phyloP scores from a whole-genome alignment of 805 yeast genomes.

The Metschnikowia kofuensis region DNA sequence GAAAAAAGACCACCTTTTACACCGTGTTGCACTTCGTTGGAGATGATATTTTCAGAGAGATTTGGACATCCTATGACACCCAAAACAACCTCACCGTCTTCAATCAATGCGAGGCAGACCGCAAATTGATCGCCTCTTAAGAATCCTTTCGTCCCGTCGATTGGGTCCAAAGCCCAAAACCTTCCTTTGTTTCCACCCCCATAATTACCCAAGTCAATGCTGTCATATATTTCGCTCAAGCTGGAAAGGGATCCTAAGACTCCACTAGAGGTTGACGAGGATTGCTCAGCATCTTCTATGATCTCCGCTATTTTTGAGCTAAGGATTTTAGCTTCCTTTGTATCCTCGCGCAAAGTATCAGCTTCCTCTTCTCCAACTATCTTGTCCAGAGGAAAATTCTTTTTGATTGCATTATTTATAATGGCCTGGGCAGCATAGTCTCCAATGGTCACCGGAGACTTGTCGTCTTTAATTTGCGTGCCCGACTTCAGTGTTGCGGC shows the following conservation, averaged over 20 bases:
- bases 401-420: conserved; percentile 75
- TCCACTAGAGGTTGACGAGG: conserved; percentile 31
- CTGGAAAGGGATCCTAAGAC: conserved; percentile 43
- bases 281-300: conserved; percentile 50
- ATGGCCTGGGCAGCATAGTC: conserved; percentile 96
- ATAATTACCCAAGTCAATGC: conserved; percentile 78
- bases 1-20: conserved; percentile 69
- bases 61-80: conserved; percentile 98
- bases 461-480: conserved; percentile 76
- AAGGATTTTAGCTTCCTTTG: conserved; percentile 45
- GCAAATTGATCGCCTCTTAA: conserved; percentile 96
- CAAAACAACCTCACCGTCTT: conserved; percentile 76
- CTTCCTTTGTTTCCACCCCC: conserved; percentile 78
- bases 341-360: conserved; percentile 46
- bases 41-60: conserved; percentile 51
- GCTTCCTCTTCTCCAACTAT: conserved; percentile 96
- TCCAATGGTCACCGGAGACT: conserved; percentile 94
- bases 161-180: conserved; percentile 97
- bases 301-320: conserved; percentile 56
- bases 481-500: conserved; percentile 45
- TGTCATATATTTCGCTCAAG: conserved; percentile 50
- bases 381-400: conserved; percentile 78
- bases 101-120: conserved; percentile 87
- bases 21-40: conserved; percentile 34
- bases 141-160: conserved; percentile 97